Base-by-base conservation (phyloP, 371 early-diverging fungal species). In the Smittium mucronatum region DNA sequence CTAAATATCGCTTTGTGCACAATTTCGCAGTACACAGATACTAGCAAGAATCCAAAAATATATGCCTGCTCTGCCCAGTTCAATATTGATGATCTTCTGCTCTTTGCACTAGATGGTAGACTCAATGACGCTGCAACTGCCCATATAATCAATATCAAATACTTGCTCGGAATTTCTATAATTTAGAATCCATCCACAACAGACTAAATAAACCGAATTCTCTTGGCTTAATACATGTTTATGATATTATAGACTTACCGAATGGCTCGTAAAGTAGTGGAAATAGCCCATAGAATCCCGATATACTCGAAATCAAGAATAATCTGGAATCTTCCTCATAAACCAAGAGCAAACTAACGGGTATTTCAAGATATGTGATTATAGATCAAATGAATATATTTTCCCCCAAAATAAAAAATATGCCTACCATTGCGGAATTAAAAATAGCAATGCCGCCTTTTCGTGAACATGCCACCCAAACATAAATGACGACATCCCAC, bases 391-490 rank as follows among this genome's bases (percentile, higher is more conserved):
- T 47, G 47, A 47, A 47, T 47, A 15, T 47, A 47, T 47, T 8
- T 47, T 25, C 47, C 8, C 47, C 47, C n/a, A n/a, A n/a, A n/a
- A 47, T 47, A 47, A 47, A 21, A 5, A 47, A 21, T 11, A 61
- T 5, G 5, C n/a, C 32, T 36, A 64, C 64, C 64, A 34, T 31
- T 64, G 82, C 2, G 97, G 94, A 60, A 92, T 86, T 59, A 92
- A 73, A 1, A 92, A 85, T 72, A 95, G 70, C 76, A 97, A 78
- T 17, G 94, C 86, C 0, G 98, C 98, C 79, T 97, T 97, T 74
- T 97, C 98, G 74, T 97, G 98, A 8, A 97, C 98, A 78, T 97
- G 98, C 95, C 95, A 97, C 28, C 96, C 96, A 78, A 95, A 95
- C 73, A 93, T 73, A 77, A 88, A 97, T 32, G 95, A 91, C 0